Base-by-base conservation (phyloP, 2,329 filamentous ascomycete species). In the Trichophyton mentagrophytes region DNA sequence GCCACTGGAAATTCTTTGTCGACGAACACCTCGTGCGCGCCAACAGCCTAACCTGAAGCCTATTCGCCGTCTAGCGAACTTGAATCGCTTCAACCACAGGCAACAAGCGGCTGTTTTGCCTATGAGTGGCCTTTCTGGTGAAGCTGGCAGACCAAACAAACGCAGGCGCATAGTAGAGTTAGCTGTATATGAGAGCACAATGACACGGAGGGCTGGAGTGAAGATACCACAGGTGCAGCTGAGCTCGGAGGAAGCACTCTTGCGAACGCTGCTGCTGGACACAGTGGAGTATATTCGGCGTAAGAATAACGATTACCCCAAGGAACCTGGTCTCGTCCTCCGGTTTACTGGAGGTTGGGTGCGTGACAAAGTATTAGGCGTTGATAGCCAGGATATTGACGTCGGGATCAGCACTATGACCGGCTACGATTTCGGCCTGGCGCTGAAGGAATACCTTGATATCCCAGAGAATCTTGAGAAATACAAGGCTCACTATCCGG, bases 231-330 rank as follows among this genome's bases (percentile, higher is more conserved):
- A 61, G n/a, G 76, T 87, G 36, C 70, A 77, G 47, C 83, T 96
- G 63, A 90, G 82, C 11, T 76, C 82, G 3, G 80, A 84, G 60
- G 92, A 97, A 73, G 75, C 79, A 46, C 86, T 85, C 65, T 80
- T 96, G 44, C 85, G 86, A 63, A 74, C 77, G n/a, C 80, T 96
- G 11, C 81, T 97, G 20, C 79, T 96, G 17, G 89, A 95, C 70
- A 88, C 90, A n/a, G 89, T 88, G 25, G 73, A 80, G 9, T 86
- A 85, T 68, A 85, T 90, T n/a, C 64, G 66, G 15, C 64, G 72
- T 8, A 65, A 66, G 17, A 58, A 61, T 5, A 57, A 65, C 63
- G 82, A 88, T 46, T 68, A 74, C 2, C 66, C 64, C 1, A 60
- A 66, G 56, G 63, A 33, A 22, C 33, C 53, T 4, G 65, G 69